phyloP scores from a whole-genome alignment of 176 grass and related monocot species.

The Chrysopogon serrulatus region DNA sequence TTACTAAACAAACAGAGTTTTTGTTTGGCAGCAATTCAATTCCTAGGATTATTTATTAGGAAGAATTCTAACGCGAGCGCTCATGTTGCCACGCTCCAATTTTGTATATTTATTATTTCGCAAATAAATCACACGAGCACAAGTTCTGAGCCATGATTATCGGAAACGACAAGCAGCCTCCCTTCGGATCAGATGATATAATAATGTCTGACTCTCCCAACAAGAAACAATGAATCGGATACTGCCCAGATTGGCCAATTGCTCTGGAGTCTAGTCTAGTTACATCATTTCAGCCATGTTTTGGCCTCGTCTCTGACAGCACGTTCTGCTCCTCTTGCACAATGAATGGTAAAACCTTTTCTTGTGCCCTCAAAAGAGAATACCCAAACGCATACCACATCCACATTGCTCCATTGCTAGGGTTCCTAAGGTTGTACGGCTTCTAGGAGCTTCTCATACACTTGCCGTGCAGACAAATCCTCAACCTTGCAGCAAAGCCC shows the following conservation, averaged over 20 bases:
- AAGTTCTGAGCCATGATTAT: too few relatives aligned
- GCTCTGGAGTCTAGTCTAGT: neutral
- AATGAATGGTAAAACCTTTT: neutral
- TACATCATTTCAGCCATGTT: neutral
- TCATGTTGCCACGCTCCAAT: too few relatives aligned
- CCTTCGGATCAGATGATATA: neutral
- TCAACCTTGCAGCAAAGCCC: constrained; percentile 56
- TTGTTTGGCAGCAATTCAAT: too few relatives aligned
- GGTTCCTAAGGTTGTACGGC: constrained; percentile 69
- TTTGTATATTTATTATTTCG: too few relatives aligned
- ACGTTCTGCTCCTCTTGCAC: neutral
- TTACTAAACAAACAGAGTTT: too few relatives aligned
- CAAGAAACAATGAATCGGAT: neutral
- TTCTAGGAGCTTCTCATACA: constrained; percentile 96
- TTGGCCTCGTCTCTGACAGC: neutral
- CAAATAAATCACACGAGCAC: too few relatives aligned
- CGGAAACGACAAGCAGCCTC: neutral
- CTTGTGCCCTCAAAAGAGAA: neutral
- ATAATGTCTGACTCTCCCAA: neutral
- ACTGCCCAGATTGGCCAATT: neutral
- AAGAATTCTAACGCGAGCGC: too few relatives aligned
- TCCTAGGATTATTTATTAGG: too few relatives aligned
- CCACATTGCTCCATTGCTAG: neutral
- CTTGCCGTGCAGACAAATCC: constrained; percentile 79
- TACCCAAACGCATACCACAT: neutral